Base-by-base conservation (phyloP, 1,284 basidiomycete genomes). In the Tilletia setariae region DNA sequence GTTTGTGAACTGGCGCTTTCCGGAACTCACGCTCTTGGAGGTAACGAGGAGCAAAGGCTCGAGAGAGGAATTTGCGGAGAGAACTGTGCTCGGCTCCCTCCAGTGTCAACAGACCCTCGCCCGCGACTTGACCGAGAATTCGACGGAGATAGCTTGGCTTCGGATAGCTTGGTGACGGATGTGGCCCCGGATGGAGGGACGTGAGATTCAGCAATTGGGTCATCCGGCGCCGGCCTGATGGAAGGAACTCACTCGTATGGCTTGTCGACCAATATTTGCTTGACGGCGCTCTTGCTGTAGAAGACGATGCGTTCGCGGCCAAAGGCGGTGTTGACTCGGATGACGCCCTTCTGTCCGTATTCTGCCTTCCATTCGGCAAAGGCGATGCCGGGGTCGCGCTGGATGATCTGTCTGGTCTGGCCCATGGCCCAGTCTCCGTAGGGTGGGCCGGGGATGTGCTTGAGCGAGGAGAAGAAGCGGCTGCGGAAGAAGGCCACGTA, bases 41-140 rank as follows among this genome's bases (percentile, higher is more conserved):
- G 47, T 74, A 74, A 44, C 70, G 74, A 43, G 76, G 67, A 28
- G 73, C 71, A 59, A 78, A 78, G 6, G 76, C 76, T 1, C 71
- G 75, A 53, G 77, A 77, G 72, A 78, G 75, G 21, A 70, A 75
- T 65, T 73, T 72, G n/a, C 76, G 64, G 68, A 78, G 72, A 65
- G 71, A 72, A 42, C 68, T 68, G 65, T 78, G 76, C 32, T 73
- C 75, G 13, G 72, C 66, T 8, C 74, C 75, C 63, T 78, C 56
- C 28, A 76, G 68, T 2, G 74, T 75, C 16, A 78, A 32, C 2
- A 78, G 69, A 11, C 76, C 76, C 43, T 77, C 72, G 0, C 76
- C 76, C 1, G 76, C 74, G 35, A 74, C 71, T 13, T 76, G 67
- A 6, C 72, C 75, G 15, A 74, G 66, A 21, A 75, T 64, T 47